Conservation (phyloP, 345 rosid species). For the Aquilaria sinensis region DNA sequence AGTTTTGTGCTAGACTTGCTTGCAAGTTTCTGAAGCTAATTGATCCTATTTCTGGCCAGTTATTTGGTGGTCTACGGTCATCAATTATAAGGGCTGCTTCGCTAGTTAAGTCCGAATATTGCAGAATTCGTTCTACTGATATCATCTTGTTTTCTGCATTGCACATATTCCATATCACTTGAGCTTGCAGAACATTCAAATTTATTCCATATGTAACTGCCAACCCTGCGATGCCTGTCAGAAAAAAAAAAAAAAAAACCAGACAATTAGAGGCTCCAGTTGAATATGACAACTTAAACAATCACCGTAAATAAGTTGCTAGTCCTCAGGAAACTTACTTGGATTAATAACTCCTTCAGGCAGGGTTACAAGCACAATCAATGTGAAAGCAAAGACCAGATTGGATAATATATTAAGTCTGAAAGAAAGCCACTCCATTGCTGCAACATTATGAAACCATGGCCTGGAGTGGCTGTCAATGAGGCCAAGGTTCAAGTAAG, state of each 20-base stretch:
- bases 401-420: slow-evolving; percentile 79
- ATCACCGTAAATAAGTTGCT: neutral
- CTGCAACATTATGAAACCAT: slow-evolving; percentile 80
- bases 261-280: neutral
- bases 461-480: slow-evolving; percentile 81
- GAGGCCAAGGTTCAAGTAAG: slow-evolving; percentile 52
- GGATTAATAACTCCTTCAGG: slow-evolving; percentile 95
- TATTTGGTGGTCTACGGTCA: slow-evolving; percentile 51
- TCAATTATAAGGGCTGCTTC: slow-evolving; percentile 71
- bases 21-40: slow-evolving; percentile 70
- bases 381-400: slow-evolving; percentile 83
- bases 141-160: slow-evolving; percentile 93
- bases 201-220: slow-evolving; percentile 90
- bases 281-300: neutral
- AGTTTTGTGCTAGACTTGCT: slow-evolving; percentile 26
- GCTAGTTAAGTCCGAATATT: slow-evolving; percentile 64
- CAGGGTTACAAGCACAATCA: slow-evolving; percentile 76
- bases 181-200: slow-evolving; percentile 80
- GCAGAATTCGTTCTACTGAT: slow-evolving; percentile 85
- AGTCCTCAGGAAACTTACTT: slow-evolving; percentile 43
- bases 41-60: slow-evolving; percentile 84
- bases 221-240: slow-evolving; percentile 84
- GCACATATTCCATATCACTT: slow-evolving; percentile 83
- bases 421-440: slow-evolving; percentile 98
- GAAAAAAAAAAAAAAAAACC: slow-evolving; percentile 2